Evolutionary conservation across 257 asterid species (phyloP), one percentile per base, ranked within the genome.

Genomic region (Vinca minor): DNA sequence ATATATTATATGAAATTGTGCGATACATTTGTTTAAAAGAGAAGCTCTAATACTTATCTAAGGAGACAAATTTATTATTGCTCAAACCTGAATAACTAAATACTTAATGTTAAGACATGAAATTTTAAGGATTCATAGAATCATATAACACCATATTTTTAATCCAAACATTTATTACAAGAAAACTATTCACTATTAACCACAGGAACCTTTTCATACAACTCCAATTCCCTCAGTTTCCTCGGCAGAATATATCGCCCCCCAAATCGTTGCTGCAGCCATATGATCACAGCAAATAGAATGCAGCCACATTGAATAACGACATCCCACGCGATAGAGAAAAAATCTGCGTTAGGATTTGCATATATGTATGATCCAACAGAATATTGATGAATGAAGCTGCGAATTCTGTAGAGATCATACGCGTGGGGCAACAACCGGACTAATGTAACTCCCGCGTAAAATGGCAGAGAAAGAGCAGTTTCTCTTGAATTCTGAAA

Each of bases 281-380:
- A 83, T 20, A 84, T 58, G 26, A 83, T 55, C 74, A 77, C 79
- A 3, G 77, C 83, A 35, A 89, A 79, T 57, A 62, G 67, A 6
- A 88, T 25, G 26, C 85, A 71, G 23, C 79, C 87, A 15, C 74
- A 71, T 21, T 86, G 87, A 47, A 89, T 84, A 1, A 80, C 29
- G 13, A 89, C 78, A 69, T 89, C 95, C 95, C 95, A 86, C 2
- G 84, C 81, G 2, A 83, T 79, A 11, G 91, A 84, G 84, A 83
- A 89, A 25, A 84, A 77, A 45, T 81, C 95, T 1, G 82, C 85
- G 0, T 65, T 65, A 10, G 76, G 95, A 65, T 83, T 76, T 1
- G 88, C 95, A 31, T 86, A 89, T 35, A 83, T 71, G 70, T 83
- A 83, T 0, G 88, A 77, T 36, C 78, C 79, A 36, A 74, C 63